Base-by-base conservation (phyloP, 2,329 filamentous ascomycete genomes). In the Colletotrichum spinosum region DNA sequence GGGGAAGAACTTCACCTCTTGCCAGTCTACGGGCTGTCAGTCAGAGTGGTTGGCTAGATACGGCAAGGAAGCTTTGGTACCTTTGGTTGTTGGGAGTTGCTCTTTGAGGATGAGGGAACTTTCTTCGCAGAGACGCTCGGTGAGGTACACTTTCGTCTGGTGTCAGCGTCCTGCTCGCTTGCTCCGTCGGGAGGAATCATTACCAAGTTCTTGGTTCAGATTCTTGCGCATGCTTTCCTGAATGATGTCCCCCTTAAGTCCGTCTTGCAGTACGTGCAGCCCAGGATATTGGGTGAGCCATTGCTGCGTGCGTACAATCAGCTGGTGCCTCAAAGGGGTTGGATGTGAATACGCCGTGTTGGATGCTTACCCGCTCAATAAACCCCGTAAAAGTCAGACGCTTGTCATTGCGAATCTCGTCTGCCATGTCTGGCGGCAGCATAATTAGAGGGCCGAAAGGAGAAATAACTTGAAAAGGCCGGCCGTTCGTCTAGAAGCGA, bases 11-110 rank as follows among this genome's bases (percentile, higher is more conserved):
- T 17, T 53, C 1, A 53, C 56, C 41, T 9, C 68, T 66, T 11
- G 67, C 65, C 38, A 70, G 70, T 57, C 72, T 82, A 39, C 6
- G 11, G 42, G 3, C 2, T 2, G 9, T 55, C 5, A 4, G 9
- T 55, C 5, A 2, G 34, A 3, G 25, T 25, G 25, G 13, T 35
- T 13, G 4, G 13, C 7, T 15, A 4, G 10, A 12, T 17, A 12
- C 17, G 17, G 17, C 17, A 17, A 2, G 41, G 8, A n/a, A 3
- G 12, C 8, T 5, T 45, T 6, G 8, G 41, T 48, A 55, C 53
- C 53, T 33, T 49, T 39, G 2, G 46, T 54, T 1, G 57, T n/a
- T 0, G 57, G 57, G 15, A 60, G 57, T 13, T 60, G 57, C 1
- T 60, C 57, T 37, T 39, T 48, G 42, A 60, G 57, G 9, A 55